Conservation (phyloP, 1,139 yeast species). For the Candida pseudoviswanathii region DNA sequence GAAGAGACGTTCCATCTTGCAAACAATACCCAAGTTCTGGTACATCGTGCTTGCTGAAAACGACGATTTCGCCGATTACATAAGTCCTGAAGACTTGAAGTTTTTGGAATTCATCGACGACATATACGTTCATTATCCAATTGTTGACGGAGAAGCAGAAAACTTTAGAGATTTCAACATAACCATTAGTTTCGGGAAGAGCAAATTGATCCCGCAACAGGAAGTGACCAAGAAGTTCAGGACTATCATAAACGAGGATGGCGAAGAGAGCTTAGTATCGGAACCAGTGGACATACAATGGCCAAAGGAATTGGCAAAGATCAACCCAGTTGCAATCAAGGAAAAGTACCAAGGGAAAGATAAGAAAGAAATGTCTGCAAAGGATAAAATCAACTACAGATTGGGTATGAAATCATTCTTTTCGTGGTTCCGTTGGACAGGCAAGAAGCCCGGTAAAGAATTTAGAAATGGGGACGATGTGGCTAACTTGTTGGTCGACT, state of each 20-base stretch:
- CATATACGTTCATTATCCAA: conserved; percentile 54
- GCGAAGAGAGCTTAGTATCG: conserved; percentile 56
- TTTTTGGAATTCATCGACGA: conserved; percentile 62
- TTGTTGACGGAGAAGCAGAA: conserved; percentile 29
- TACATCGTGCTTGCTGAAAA: conserved; percentile 74
- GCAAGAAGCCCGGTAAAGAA: conserved; percentile 70
- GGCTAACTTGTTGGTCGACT: conserved; percentile 60
- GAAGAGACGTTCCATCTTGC: conserved; percentile 48
- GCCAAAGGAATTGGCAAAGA: conserved; percentile 57
- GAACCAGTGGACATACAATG: conserved; percentile 53
- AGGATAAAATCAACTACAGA: conserved; percentile 63
- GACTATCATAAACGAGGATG: conserved; percentile 45
- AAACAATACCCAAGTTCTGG: conserved; percentile 69
- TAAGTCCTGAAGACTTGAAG: conserved; percentile 67
- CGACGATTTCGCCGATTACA: conserved; percentile 72
- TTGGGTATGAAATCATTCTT: conserved; percentile 74
- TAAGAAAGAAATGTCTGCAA: conserved; percentile 38
- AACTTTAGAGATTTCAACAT: conserved; percentile 57
- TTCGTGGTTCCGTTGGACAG: conserved; percentile 79
- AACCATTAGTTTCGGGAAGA: conserved; percentile 49
- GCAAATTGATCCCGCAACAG: conserved; percentile 49
- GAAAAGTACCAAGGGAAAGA: conserved; percentile 33
- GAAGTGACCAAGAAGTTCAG: conserved; percentile 55
- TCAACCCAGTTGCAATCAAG: conserved; percentile 54
- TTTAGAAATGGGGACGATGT: conserved; percentile 72